Conservation (phyloP, 2,329 filamentous ascomycete species). For the Penicillium sp. region DNA sequence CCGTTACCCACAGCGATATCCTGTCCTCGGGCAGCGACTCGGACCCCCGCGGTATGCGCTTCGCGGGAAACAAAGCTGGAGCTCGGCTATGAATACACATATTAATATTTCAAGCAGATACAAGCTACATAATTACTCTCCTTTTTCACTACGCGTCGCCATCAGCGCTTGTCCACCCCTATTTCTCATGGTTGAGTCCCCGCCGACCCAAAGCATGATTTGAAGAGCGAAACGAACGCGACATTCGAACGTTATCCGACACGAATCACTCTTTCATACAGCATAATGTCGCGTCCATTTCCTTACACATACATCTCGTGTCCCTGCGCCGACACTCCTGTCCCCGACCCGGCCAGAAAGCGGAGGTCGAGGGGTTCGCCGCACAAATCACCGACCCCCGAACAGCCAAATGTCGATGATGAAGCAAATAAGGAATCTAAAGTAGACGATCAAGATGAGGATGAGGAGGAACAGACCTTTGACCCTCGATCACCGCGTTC, state of each 20-base stretch:
- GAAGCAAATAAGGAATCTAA: constrained; percentile 7
- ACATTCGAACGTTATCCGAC: background rate
- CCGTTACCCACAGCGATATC: background rate
- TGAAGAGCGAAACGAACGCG: constrained; percentile 7
- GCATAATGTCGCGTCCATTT: constrained; percentile 51
- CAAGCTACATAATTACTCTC: background rate
- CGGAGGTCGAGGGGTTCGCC: constrained; percentile 35
- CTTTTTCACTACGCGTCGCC: background rate
- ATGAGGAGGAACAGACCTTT: constrained; percentile 74
- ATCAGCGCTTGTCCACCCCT: background rate
- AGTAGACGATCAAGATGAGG: constrained; percentile 34
- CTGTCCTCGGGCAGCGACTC: background rate
- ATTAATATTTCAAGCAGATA: background rate
- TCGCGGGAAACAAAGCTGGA: background rate
- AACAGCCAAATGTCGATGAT: constrained; percentile 8
- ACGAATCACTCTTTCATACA: background rate
- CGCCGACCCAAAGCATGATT: constrained; percentile 18
- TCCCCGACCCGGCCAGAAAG: constrained; percentile 38
- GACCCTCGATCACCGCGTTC: constrained; percentile 78
- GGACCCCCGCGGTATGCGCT: constrained; percentile 2
- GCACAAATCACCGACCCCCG: constrained; percentile 27
- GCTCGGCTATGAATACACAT: background rate
- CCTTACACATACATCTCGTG: constrained; percentile 63
- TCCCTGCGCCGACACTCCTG: constrained; percentile 53
- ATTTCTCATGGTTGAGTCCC: background rate